Evolutionary conservation across 1,139 yeast genomes (phyloP).

Genomic region (Yamadazyma jaroonii): DNA sequence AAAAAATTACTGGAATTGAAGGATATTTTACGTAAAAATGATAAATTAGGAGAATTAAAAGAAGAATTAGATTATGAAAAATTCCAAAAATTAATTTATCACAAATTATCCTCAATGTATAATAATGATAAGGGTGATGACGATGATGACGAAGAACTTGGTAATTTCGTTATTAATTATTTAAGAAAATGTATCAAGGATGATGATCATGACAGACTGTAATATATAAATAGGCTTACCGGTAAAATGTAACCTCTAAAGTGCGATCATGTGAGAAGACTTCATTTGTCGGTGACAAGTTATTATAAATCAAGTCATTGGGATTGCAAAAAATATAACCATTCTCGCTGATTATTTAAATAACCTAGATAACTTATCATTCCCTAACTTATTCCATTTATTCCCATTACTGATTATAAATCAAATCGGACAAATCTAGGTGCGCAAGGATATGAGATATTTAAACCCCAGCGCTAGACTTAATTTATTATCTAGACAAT

Average conservation of each 20-base stretch:
- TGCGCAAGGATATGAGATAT: conserved; percentile 1
- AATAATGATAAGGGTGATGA: conserved; percentile 15
- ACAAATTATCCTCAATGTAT: conserved; percentile 25
- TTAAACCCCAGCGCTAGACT: conserved; percentile 9
- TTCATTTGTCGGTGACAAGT: no score
- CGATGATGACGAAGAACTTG: conserved; percentile 23
- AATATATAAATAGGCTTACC: conserved; percentile 5
- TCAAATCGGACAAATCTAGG: not conserved
- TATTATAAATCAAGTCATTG: no score
- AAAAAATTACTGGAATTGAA: conserved; percentile 26
- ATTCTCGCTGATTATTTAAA: no score
- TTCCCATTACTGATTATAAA: not conserved
- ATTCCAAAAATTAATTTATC: conserved; percentile 22
- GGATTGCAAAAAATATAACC: no score
- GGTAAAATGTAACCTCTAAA: not conserved
- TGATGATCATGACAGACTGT: conserved; percentile 7
- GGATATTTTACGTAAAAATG: conserved; percentile 6
- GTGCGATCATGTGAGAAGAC: no score
- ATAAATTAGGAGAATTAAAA: conserved; percentile 8
- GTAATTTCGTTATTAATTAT: conserved; percentile 26
- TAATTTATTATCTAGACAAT: conserved; percentile 8
- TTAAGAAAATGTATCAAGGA: conserved; percentile 29
- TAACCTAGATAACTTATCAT: no score
- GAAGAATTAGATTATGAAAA: conserved; percentile 27
- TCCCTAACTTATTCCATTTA: not conserved